Conservation (phyloP, 331 rosid species). For the Stylosanthes scabra region DNA sequence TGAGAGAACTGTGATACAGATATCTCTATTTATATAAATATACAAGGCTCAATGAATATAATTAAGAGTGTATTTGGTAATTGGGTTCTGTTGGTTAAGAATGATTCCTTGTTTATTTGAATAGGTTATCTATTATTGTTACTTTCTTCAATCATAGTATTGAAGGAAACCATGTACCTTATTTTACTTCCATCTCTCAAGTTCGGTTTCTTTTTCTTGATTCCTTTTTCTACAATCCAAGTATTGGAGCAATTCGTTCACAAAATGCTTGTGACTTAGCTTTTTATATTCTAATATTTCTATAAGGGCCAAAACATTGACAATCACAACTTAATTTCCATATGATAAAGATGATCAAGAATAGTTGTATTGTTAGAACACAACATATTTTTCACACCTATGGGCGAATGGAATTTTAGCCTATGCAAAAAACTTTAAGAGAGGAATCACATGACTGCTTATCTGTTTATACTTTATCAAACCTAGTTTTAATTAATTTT, state of each 20-base stretch:
- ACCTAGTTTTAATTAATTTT: no score
- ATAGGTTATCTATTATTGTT: constrained; percentile 25
- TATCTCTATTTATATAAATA: constrained; percentile 30
- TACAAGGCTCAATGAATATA: background rate
- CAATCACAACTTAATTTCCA: background rate
- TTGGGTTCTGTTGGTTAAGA: constrained; percentile 35
- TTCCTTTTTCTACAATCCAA: constrained; percentile 4
- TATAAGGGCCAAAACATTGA: background rate
- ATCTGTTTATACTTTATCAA: no score
- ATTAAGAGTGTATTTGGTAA: background rate
- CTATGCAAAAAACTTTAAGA: no score
- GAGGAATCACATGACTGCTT: no score
- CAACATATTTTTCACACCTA: no score
- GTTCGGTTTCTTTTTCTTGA: constrained; percentile 9
- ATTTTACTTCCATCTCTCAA: constrained; percentile 2
- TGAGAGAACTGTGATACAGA: background rate
- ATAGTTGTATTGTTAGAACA: no score
- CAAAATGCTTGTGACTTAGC: background rate
- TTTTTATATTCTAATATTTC: background rate
- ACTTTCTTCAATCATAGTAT: constrained; percentile 33
- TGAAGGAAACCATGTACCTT: constrained; percentile 23
- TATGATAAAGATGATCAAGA: no score
- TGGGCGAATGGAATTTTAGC: no score
- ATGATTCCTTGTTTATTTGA: constrained; percentile 37
- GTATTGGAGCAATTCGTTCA: constrained; percentile 4